Percentiles rank a stretch among this genome's conserved stretches.
phyloP scores from a whole-genome alignment of 2,329 filamentous ascomycete species.

The Pseudocercospora eumusae region DNA sequence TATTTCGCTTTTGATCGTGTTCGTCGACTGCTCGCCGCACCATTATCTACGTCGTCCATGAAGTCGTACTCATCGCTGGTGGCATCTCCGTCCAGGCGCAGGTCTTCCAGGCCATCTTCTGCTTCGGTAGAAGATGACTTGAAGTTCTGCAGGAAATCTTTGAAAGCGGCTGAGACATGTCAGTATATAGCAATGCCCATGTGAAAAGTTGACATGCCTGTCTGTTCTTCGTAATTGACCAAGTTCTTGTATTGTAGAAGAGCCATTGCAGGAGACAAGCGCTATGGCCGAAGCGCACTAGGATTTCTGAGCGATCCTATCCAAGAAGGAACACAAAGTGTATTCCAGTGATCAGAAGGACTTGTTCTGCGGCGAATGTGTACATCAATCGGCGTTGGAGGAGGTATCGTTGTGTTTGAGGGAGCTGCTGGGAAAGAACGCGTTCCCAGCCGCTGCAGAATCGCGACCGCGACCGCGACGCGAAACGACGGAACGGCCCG shows the following conservation, averaged over 20 bases:
- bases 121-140: constrained; percentile 76
- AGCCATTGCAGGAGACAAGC: constrained; percentile 63
- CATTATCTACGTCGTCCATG: constrained; percentile 71
- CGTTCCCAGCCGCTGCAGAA: constrained; percentile 3
- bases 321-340: not conserved
- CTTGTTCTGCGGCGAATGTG: not conserved
- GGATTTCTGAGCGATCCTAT: not conserved
- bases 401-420: not conserved
- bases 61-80: constrained; percentile 90
- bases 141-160: constrained; percentile 84
- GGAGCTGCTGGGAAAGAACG: constrained; percentile 4
- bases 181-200: constrained; percentile 25
- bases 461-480: constrained; percentile 13
- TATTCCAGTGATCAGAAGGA: not conserved
- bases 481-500: constrained; percentile 4
- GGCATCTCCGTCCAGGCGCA: constrained; percentile 85
- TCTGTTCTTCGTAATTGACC: constrained; percentile 85
- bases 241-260: constrained; percentile 75
- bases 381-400: not conserved
- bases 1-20: constrained; percentile 71
- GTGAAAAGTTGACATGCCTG: constrained; percentile 58
- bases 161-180: constrained; percentile 67
- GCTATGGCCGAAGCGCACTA: not conserved
- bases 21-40: constrained; percentile 39
- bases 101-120: constrained; percentile 76